A percentile compares a stretch with the other conserved stretches of the same genome.
These are phyloP conservation scores for Flaveria trinervia DNA, from an alignment of 129 eudicot species.

Conservation along the genomic window DNA sequence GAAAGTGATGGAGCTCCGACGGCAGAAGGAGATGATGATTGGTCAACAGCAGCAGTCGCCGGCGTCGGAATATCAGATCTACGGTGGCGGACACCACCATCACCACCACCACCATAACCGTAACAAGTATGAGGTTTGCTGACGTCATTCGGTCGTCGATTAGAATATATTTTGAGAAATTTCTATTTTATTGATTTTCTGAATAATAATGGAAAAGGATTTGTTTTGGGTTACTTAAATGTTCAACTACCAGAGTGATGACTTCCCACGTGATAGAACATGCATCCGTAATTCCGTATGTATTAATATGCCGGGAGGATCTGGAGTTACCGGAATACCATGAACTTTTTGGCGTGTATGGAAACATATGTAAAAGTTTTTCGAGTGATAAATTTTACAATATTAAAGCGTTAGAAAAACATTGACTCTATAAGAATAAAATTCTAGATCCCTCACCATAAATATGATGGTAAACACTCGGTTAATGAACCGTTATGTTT, in stretches of 20 bases:
- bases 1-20: constrained; percentile 71
- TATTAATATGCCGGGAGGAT: too few species aligned
- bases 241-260: constrained; percentile 37
- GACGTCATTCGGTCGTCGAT: constrained; percentile 26
- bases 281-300: too few species aligned
- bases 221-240: constrained; percentile 29
- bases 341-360: too few species aligned
- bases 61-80: constrained; percentile 35
- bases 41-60: constrained; percentile 44
- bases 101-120: constrained; percentile 28
- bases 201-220: constrained; percentile 24
- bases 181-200: constrained; percentile 27
- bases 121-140: constrained; percentile 55
- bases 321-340: too few species aligned
- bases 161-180: constrained; percentile 21
- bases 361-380: too few species aligned
- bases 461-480: too few species aligned
- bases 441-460: too few species aligned
- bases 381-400: too few species aligned
- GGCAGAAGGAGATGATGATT: constrained; percentile 61
- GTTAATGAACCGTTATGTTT: too few species aligned
- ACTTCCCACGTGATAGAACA: constrained; percentile 33
- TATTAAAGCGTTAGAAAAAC: too few species aligned
- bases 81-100: constrained; percentile 30
- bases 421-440: too few species aligned